Base-by-base conservation (phyloP, 345 rosid genomes). In the Anacardium occidentale region DNA sequence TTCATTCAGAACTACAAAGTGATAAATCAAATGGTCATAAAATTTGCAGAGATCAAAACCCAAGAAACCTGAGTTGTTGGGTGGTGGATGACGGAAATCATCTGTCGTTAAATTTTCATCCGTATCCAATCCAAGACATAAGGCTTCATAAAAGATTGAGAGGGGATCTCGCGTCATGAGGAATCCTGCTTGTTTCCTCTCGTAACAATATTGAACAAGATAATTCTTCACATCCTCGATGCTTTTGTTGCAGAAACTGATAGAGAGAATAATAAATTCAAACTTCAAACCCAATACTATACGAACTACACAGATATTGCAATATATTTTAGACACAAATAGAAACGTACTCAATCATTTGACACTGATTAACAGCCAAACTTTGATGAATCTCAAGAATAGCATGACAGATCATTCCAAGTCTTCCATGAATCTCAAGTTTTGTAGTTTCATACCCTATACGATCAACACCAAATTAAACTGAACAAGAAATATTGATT, bases 371-470 rank as follows among this genome's bases (percentile, higher is more conserved):
- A 6, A 1, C 44, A 12, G 42, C 55, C 3, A 2, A 48, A 56
- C 42, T 37, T 2, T 62, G 58, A 20, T 58, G 73, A 44, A 26
- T 48, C 64, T 84, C 83, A 18, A 86, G 78, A 72, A 87, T 64
- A 20, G 84, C 89, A 70, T 88, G 92, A 42, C 71, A 80, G 70
- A 90, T 79, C 62, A 82, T 56, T 26, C 90, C 92, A 25, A 82
- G 60, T 70, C 87, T 74, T 44, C 95, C 92, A 74, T 85, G 89
- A 44, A 89, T 82, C 75, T 89, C 89, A 2, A 89, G 85, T 74
- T 76, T 89, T n/a, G 83, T 67, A 0, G 78, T 69, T 24, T 42
- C 61, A 4, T 37, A 56, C 10, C 85, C 93, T 86, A n/a, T 45
- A n/a, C 21, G 7, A 15, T 9, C 3, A 20, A 47, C 21, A 47